Base-by-base conservation (phyloP, 192 early-diverging fungal species). In the Backusella mclennaniae region DNA sequence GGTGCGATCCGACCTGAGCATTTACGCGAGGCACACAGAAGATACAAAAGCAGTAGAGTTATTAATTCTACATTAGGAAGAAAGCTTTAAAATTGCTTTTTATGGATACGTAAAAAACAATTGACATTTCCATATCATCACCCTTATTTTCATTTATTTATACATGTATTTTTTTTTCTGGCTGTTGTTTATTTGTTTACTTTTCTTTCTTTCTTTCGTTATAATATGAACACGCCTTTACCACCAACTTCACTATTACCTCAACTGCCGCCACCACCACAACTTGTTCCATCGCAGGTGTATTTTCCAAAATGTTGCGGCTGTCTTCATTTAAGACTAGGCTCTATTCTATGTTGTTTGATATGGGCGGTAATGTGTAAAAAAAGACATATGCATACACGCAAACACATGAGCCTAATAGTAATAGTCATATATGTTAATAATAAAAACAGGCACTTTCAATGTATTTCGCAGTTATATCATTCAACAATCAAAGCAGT, bases 1-100 rank as follows among this genome's bases (percentile, higher is more conserved):
- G 94, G 95, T 2, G 74, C 94, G 0, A 85, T 97, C n/a, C 79
- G 85, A 31, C 96, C 96, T 6, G 95, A 92, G 35, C 95, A 97
- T 79, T 74, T 97, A 71, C 85, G 95, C 7, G 96, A 97, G 77
- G 96, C 96, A 6, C 93, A 92, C 73, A 84, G 94, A 46, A 84
- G 91, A 69, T 92, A 95, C 76, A 90, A 91, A 79, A 86, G 84
- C 41, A 85, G 89, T 17, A 15, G 19, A n/a, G 76, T 83, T 0
- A 81, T 29, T 19, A 73, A 23, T 29, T 42, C 69, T 63, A 67
- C 42, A 11, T 49, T 79, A 26, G 78, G 78, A 8, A 71, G 73
- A 39, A 79, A 75, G 29, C 42, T 71, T 33, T 74, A 23, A 14
- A 71, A 63, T 63, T 63, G 0, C 56, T 63, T 63, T n/a, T 36